phyloP scores from a whole-genome alignment of 176 grass and related monocot species.

The Juncus effusus region DNA sequence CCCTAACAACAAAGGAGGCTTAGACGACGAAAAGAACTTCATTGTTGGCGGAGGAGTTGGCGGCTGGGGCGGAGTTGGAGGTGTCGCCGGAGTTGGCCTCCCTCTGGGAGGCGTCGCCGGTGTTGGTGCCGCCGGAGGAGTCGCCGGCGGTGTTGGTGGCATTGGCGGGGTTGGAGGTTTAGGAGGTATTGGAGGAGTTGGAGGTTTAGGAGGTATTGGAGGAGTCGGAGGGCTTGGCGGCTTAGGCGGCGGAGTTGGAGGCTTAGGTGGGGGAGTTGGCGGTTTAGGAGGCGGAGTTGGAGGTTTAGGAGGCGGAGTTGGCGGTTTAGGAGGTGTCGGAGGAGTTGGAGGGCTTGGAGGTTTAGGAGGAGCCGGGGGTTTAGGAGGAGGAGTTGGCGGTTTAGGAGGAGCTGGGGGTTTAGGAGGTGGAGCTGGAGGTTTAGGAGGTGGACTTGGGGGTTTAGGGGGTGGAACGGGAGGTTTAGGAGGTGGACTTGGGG shows the following conservation, averaged over 20 bases:
- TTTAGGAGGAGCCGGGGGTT: background rate
- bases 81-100: slow-evolving; percentile 12
- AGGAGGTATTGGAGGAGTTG: slow-evolving; percentile 5
- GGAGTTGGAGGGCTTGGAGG: slow-evolving; percentile 11
- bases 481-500: slow-evolving; percentile 13
- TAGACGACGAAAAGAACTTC: slow-evolving; percentile 20
- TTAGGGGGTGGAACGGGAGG: background rate
- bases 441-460: slow-evolving; percentile 13
- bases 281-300: slow-evolving; percentile 10
- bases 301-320: slow-evolving; percentile 5
- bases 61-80: slow-evolving; percentile 19
- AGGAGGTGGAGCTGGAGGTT: background rate
- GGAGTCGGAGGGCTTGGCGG: slow-evolving; percentile 9
- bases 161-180: slow-evolving; percentile 11
- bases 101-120: slow-evolving; percentile 16
- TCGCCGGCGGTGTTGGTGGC: slow-evolving; percentile 17
- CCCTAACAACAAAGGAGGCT: background rate
- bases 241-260: background rate
- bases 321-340: slow-evolving; percentile 2
- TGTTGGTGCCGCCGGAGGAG: slow-evolving; percentile 3
- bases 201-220: slow-evolving; percentile 8
- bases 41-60: slow-evolving; percentile 18
- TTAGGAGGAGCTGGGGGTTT: background rate
- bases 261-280: background rate
- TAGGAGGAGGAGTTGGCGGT: background rate